A percentile compares a stretch with the other conserved stretches of the same genome.
Conservation (phyloP, 768 basidiomycete genomes). For the Tylopilus felleus region DNA sequence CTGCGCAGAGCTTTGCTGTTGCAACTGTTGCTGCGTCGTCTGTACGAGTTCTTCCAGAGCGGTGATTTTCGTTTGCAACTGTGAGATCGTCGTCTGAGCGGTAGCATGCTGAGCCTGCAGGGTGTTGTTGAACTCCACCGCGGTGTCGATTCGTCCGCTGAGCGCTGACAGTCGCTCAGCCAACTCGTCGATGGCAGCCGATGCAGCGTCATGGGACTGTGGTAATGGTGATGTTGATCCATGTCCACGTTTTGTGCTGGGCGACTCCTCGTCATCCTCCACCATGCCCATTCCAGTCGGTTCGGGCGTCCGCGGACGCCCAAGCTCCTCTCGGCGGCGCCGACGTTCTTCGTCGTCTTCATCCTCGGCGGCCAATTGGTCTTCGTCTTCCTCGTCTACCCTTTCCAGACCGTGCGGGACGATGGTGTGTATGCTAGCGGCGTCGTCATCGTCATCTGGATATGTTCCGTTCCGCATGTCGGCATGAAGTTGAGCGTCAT, state of each 20-base stretch:
- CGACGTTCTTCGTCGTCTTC: conserved; percentile 49
- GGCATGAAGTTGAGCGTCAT: conserved; percentile 16
- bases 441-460: conserved; percentile 64
- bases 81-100: conserved; percentile 71
- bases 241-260: conserved; percentile 18
- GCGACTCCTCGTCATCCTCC: conserved; percentile 43
- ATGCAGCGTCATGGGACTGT: conserved; percentile 23
- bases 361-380: conserved; percentile 38
- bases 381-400: conserved; percentile 75
- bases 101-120: conserved; percentile 76
- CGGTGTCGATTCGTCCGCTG: conserved; percentile 69
- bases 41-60: conserved; percentile 68
- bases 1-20: conserved; percentile 35
- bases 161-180: conserved; percentile 58
- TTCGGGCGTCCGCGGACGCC: conserved; percentile 78
- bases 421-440: conserved; percentile 68
- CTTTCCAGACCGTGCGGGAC: conserved; percentile 65
- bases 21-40: conserved; percentile 40
- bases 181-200: conserved; percentile 51
- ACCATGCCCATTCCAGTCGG: conserved; percentile 58
- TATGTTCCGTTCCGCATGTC: conserved; percentile 18
- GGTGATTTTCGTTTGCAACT: conserved; percentile 65
- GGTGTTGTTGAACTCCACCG: conserved; percentile 65
- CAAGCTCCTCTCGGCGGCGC: conserved; percentile 50
- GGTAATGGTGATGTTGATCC: conserved; percentile 15